Conservation (phyloP, 805 yeast species). For the Cyberlindnera veronae region DNA sequence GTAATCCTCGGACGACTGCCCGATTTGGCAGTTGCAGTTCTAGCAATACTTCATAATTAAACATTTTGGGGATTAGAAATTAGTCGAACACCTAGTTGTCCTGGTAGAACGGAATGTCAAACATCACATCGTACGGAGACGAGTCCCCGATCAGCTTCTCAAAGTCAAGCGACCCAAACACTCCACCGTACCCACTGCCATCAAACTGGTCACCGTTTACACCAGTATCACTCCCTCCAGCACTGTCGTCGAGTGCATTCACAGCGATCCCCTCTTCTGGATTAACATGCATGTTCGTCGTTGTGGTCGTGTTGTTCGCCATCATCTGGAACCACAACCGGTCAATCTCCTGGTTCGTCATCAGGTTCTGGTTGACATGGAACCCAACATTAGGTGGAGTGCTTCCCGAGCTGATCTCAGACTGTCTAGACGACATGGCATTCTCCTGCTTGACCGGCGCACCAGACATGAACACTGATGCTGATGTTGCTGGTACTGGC, state of each 20-base stretch:
- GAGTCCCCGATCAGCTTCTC: slow-evolving; percentile 20
- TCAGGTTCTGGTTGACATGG: slow-evolving; percentile 19
- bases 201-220: neutral
- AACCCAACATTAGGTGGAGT: slow-evolving; percentile 17
- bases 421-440: no score
- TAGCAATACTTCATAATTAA: no score
- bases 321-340: slow-evolving; percentile 26
- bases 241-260: slow-evolving; percentile 2
- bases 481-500: no score
- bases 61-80: no score
- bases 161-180: slow-evolving; percentile 15
- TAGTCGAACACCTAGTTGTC: slow-evolving; percentile 1
- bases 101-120: slow-evolving; percentile 19
- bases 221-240: neutral
- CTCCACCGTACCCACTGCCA: slow-evolving; percentile 2
- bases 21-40: no score
- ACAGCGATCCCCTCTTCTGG: neutral
- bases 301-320: slow-evolving; percentile 12
- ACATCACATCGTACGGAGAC: slow-evolving; percentile 21
- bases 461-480: no score
- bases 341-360: slow-evolving; percentile 23
- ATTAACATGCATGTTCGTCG: neutral
- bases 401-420: slow-evolving; percentile 9
- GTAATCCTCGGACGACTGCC: neutral
- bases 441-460: no score